phyloP scores from a whole-genome alignment of 306 rosid genomes.

The Quercus gilva region DNA sequence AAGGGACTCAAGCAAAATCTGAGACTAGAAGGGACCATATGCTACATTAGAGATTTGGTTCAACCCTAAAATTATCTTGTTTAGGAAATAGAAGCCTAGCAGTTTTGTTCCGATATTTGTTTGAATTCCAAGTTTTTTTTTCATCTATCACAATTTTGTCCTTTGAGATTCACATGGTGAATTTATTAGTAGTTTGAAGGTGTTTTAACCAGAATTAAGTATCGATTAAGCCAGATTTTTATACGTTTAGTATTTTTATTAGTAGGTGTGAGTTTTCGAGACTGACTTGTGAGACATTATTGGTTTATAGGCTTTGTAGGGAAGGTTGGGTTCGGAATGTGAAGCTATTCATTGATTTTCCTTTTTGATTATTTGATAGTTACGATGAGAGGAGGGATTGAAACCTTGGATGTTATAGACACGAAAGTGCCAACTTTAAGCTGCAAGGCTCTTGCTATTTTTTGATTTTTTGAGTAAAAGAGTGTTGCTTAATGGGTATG shows the following conservation, averaged over 20 bases:
- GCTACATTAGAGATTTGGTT: background rate
- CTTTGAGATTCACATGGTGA: background rate
- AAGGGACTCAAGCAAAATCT: conserved; percentile 79
- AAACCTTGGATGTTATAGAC: too few species aligned
- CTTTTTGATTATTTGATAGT: too few species aligned
- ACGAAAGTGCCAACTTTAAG: too few species aligned
- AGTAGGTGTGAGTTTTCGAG: conserved; percentile 47
- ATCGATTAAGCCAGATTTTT: conserved; percentile 59
- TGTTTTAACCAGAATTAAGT: background rate
- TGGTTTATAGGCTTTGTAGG: conserved; percentile 35
- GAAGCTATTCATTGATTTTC: conserved; percentile 25
- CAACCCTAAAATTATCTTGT: background rate
- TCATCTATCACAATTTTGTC: background rate
- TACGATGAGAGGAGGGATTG: too few species aligned
- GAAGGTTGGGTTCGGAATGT: conserved; percentile 40
- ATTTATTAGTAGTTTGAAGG: background rate
- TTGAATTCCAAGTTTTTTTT: background rate
- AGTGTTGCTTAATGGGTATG: conserved; percentile 52
- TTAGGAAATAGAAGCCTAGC: too few species aligned
- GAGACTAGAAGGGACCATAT: conserved; percentile 1
- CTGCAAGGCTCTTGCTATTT: too few species aligned
- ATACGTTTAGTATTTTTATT: conserved; percentile 73
- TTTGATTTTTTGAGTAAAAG: conserved; percentile 46
- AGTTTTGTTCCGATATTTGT: background rate
- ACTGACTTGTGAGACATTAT: conserved; percentile 66